Evolutionary conservation across 306 rosid genomes (phyloP).

Genomic region (Sindora glabra): DNA sequence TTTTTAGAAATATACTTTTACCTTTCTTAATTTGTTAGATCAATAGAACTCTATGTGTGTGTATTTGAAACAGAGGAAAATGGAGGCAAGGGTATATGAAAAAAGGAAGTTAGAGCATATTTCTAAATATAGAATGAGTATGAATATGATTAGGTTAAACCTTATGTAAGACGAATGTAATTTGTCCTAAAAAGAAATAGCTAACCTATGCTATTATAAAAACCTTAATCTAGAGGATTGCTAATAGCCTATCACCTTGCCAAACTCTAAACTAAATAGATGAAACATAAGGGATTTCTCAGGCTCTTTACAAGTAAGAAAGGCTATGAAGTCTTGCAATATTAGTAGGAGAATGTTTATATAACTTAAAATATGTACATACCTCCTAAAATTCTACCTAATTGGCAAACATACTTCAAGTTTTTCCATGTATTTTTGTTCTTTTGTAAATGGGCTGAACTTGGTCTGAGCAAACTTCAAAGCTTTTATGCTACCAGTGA

Average conservation of each 20-base stretch:
- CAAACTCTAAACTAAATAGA: constrained; percentile 35
- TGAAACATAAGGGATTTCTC: too few relatives aligned
- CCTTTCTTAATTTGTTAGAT: too few relatives aligned
- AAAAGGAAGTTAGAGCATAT: too few relatives aligned
- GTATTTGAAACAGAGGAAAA: too few relatives aligned
- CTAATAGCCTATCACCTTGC: constrained; percentile 27
- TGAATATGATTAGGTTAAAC: too few relatives aligned
- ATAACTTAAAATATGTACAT: not conserved
- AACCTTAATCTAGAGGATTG: not conserved
- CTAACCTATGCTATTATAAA: not conserved
- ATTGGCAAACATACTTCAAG: constrained; percentile 1
- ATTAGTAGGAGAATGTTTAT: not conserved
- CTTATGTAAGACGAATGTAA: too few relatives aligned
- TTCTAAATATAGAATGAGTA: too few relatives aligned
- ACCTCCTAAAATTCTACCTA: not conserved
- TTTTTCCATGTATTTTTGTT: constrained; percentile 29
- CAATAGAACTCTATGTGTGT: too few relatives aligned
- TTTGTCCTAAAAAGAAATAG: not conserved
- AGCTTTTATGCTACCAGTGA: constrained; percentile 60
- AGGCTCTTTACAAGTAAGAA: too few relatives aligned
- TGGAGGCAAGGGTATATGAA: too few relatives aligned
- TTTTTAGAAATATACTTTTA: too few relatives aligned
- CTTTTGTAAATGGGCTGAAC: constrained; percentile 44
- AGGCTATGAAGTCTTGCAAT: constrained; percentile 39
- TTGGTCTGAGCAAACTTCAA: constrained; percentile 50